Evolutionary conservation across 2,329 filamentous ascomycete species (phyloP).

Genomic region (Cladobotryum protrusum): DNA sequence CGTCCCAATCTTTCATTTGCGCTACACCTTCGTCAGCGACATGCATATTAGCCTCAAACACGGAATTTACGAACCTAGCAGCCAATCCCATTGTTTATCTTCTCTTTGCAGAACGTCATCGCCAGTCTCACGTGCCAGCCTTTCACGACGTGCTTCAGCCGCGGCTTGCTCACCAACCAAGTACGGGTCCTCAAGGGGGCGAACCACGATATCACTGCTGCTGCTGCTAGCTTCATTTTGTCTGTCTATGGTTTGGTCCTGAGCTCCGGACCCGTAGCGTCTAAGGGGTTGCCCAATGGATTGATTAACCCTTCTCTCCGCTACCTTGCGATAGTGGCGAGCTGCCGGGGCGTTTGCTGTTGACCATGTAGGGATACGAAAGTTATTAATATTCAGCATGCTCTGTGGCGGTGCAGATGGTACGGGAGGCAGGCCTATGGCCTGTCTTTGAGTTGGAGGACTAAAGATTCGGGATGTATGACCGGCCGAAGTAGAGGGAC

Average conservation of each 20-base stretch:
- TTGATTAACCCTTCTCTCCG: constrained; percentile 50
- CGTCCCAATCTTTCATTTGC: constrained; percentile 45
- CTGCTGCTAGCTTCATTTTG: constrained; percentile 2
- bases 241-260: constrained; percentile 3
- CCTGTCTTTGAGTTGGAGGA: constrained; percentile 25
- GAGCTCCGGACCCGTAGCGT: constrained; percentile 12
- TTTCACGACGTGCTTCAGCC: constrained; percentile 47
- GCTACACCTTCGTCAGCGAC: constrained; percentile 28
- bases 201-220: constrained; percentile 20
- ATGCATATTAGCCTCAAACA: not conserved
- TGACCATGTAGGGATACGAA: constrained; percentile 55
- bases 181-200: constrained; percentile 60
- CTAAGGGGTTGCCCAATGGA: constrained; percentile 20
- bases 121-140: constrained; percentile 49
- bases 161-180: constrained; percentile 63
- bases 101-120: constrained; percentile 51
- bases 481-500: constrained; percentile 8
- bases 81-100: constrained; percentile 55
- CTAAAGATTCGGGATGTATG: constrained; percentile 17
- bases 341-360: constrained; percentile 47
- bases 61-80: constrained; percentile 44
- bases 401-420: constrained; percentile 34
- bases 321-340: constrained; percentile 58
- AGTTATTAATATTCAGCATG: constrained; percentile 42
- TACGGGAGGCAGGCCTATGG: constrained; percentile 46